A percentile compares a stretch with the other conserved stretches of the same genome.
These are phyloP conservation scores for Aechmea fasciata DNA, from an alignment of 176 grass and related monocot species.

Conservation along the genomic window DNA sequence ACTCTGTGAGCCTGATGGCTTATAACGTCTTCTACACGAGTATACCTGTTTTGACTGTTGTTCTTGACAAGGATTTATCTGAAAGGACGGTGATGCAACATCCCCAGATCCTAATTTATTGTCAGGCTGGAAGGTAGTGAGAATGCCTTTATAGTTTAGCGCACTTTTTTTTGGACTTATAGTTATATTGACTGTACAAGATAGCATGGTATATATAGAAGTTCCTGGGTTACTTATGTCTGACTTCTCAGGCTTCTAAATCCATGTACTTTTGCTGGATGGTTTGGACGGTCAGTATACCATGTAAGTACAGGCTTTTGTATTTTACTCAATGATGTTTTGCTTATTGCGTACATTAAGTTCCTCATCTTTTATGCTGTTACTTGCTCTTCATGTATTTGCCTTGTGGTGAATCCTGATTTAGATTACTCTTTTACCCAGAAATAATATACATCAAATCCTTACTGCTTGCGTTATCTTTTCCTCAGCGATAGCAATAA, in stretches of 20 bases:
- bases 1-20: conserved; percentile 85
- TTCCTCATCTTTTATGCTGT: neutral
- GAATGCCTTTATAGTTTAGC: neutral
- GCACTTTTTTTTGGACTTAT: neutral
- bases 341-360: neutral
- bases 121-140: conserved; percentile 79
- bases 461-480: too few relatives aligned
- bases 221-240: conserved; percentile 10
- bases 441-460: too few relatives aligned
- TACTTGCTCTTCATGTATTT: neutral
- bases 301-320: conserved; percentile 53
- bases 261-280: conserved; percentile 72
- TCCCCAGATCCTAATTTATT: conserved; percentile 71
- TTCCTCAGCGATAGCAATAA: too few relatives aligned
- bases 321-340: neutral
- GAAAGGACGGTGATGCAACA: conserved; percentile 61
- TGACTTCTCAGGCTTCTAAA: conserved; percentile 59
- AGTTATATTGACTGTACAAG: neutral
- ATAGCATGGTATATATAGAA: neutral
- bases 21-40: conserved; percentile 99
- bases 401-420: too few relatives aligned
- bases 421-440: too few relatives aligned
- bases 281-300: conserved; percentile 80
- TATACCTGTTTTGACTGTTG: conserved; percentile 57
- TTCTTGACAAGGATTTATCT: conserved; percentile 89